phyloP scores from a whole-genome alignment of 2,329 filamentous ascomycete species.

The Lecanicillium sp. region DNA sequence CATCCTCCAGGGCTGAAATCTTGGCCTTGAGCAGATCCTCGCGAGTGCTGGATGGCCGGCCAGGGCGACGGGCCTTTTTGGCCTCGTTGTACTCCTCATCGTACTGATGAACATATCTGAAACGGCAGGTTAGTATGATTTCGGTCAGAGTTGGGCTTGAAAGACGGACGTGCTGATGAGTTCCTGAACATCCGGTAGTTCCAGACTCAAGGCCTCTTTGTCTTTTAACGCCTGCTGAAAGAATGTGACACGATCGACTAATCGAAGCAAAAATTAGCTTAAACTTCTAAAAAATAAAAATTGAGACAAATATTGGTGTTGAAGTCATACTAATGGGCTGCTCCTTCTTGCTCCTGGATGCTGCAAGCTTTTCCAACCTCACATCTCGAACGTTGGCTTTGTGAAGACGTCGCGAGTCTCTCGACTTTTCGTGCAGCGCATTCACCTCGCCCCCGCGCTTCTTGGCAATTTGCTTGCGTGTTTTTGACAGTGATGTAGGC shows the following conservation, averaged over 20 bases:
- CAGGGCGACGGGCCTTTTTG: slow-evolving; percentile 64
- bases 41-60: slow-evolving; percentile 66
- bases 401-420: slow-evolving; percentile 75
- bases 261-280: neutral
- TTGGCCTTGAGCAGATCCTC: slow-evolving; percentile 72
- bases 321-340: slow-evolving; percentile 53
- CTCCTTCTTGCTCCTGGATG: slow-evolving; percentile 65
- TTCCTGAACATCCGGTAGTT: slow-evolving; percentile 48
- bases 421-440: slow-evolving; percentile 77
- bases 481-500: slow-evolving; percentile 72
- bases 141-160: no score
- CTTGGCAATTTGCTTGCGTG: slow-evolving; percentile 82
- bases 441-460: slow-evolving; percentile 70
- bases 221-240: slow-evolving; percentile 60
- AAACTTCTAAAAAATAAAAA: slow-evolving; percentile 6
- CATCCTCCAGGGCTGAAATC: slow-evolving; percentile 62
- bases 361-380: slow-evolving; percentile 64
- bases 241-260: slow-evolving; percentile 39
- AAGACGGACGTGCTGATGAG: slow-evolving; percentile 50
- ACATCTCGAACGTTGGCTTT: slow-evolving; percentile 75
- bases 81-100: slow-evolving; percentile 61
- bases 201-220: slow-evolving; percentile 37
- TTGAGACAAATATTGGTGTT: slow-evolving; percentile 17
- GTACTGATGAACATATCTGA: slow-evolving; percentile 57
- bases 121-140: slow-evolving; percentile 16